Percentiles rank a stretch among this genome's conserved stretches.
These are phyloP conservation scores for Pythium aquatile DNA, from an alignment of 352 stramenopile species.

Conservation along the genomic window DNA sequence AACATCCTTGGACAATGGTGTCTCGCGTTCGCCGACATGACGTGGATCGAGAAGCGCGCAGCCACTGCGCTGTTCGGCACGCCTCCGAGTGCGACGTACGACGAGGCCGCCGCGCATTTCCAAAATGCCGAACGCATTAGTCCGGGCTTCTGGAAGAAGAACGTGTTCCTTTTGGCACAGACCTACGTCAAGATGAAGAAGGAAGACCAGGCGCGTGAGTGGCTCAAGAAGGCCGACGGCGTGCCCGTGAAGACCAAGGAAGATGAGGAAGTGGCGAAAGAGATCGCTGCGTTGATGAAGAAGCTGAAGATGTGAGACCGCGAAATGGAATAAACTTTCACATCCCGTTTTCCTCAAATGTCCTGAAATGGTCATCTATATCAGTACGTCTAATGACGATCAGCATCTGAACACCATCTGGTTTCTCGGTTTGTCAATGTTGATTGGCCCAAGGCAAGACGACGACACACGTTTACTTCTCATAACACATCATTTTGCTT, in stretches of 20 bases:
- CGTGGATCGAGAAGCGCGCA: conserved; percentile 71
- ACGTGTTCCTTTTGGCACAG: conserved; percentile 60
- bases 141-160: conserved; percentile 80
- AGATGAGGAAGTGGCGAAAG: conserved; percentile 47
- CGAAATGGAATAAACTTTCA: neutral
- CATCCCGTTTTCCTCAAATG: neutral
- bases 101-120: conserved; percentile 58
- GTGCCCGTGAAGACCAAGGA: conserved; percentile 64
- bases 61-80: conserved; percentile 66
- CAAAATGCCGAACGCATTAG: conserved; percentile 53
- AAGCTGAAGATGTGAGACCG: conserved; percentile 30
- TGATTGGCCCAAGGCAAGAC: conserved; percentile 16
- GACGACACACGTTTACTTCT: conserved; percentile 3
- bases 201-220: conserved; percentile 33
- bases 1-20: conserved; percentile 79
- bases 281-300: conserved; percentile 44
- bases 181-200: conserved; percentile 73
- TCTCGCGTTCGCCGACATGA: conserved; percentile 75
- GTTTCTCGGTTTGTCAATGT: neutral
- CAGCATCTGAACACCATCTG: conserved; percentile 7
- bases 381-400: conserved; percentile 9
- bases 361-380: conserved; percentile 1
- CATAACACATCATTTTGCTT: neutral
- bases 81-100: conserved; percentile 56
- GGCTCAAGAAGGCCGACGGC: conserved; percentile 43